Percentiles rank a stretch among this genome's conserved stretches.
Evolutionary conservation across 768 basidiomycete species (phyloP).

Genomic region (Rhodotorula diobovata): DNA sequence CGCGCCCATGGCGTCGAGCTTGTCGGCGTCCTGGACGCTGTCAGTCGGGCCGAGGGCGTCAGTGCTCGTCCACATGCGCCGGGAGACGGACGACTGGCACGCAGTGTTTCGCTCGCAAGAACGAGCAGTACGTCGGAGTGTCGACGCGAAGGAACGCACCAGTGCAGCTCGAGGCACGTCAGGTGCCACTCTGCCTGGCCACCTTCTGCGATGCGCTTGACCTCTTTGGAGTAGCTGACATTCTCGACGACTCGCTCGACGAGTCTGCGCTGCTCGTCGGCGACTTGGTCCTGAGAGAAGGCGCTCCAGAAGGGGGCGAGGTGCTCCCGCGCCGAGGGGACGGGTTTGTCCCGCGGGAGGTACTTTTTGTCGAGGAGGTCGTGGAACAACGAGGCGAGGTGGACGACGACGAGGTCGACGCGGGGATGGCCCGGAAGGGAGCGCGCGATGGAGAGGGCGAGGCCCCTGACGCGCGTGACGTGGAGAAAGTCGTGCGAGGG

Average conservation of each 20-base stretch:
- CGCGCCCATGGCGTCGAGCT: slow-evolving; percentile 39
- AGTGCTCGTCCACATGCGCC: too few relatives aligned
- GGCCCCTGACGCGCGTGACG: slow-evolving; percentile 22
- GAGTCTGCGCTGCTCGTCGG: background rate
- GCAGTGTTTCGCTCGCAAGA: too few relatives aligned
- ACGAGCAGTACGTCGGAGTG: too few relatives aligned
- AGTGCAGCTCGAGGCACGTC: slow-evolving; percentile 31
- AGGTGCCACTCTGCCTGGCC: slow-evolving; percentile 18
- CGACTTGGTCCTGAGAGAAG: background rate
- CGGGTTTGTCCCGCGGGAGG: background rate
- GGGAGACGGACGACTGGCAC: background rate
- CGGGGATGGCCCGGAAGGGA: background rate
- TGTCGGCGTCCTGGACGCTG: slow-evolving; percentile 40
- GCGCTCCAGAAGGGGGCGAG: slow-evolving; percentile 9
- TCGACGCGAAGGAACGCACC: slow-evolving; percentile 19
- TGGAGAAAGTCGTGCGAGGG: slow-evolving; percentile 37
- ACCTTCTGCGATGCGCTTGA: slow-evolving; percentile 7
- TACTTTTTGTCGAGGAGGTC: slow-evolving; percentile 42
- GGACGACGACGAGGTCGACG: slow-evolving; percentile 35
- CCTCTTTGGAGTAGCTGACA: slow-evolving; percentile 37
- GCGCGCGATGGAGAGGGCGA: slow-evolving; percentile 25
- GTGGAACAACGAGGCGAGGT: slow-evolving; percentile 39
- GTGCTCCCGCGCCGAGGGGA: background rate
- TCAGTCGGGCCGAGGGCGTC: too few relatives aligned
- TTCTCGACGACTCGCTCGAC: slow-evolving; percentile 33